Conservation (phyloP, 352 stramenopile genomes). For the Halophytophthora batemanensis region DNA sequence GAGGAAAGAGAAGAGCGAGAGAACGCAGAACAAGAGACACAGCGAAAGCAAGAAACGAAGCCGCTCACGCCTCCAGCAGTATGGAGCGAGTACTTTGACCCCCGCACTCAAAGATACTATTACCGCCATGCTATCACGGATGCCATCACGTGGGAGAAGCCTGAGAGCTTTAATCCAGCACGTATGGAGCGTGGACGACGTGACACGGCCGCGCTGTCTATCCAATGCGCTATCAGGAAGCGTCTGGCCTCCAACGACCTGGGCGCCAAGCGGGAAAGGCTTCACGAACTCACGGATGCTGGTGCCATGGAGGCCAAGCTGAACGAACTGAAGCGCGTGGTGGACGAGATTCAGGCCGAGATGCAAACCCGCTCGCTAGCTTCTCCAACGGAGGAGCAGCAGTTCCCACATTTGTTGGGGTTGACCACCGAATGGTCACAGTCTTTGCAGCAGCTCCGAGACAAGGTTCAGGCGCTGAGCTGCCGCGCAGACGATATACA, state of each 20-base stretch:
- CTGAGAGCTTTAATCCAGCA: conserved; percentile 12
- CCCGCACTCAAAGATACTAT: conserved; percentile 27
- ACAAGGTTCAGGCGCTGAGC: conserved; percentile 31
- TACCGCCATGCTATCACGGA: conserved; percentile 29
- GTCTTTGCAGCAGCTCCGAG: conserved; percentile 28
- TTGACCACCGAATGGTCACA: conserved; percentile 26
- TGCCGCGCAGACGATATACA: conserved; percentile 29
- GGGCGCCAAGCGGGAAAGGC: conserved; percentile 22
- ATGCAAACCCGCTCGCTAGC: conserved; percentile 29
- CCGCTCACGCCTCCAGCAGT: neutral
- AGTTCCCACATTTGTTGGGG: conserved; percentile 36
- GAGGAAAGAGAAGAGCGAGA: conserved; percentile 4
- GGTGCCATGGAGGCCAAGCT: conserved; percentile 37
- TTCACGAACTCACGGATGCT: conserved; percentile 29
- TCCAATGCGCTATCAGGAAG: conserved; percentile 57
- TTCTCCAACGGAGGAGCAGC: conserved; percentile 19
- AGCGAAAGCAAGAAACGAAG: neutral
- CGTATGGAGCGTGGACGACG: conserved; percentile 20
- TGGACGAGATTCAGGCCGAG: conserved; percentile 44
- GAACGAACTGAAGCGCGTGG: conserved; percentile 28
- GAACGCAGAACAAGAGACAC: conserved; percentile 4
- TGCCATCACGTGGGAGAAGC: conserved; percentile 34
- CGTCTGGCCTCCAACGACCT: conserved; percentile 26
- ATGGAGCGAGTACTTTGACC: conserved; percentile 52
- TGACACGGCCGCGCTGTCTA: conserved; percentile 38